Conservation (phyloP, 768 basidiomycete species). For the Pleurotus tuoliensis region DNA sequence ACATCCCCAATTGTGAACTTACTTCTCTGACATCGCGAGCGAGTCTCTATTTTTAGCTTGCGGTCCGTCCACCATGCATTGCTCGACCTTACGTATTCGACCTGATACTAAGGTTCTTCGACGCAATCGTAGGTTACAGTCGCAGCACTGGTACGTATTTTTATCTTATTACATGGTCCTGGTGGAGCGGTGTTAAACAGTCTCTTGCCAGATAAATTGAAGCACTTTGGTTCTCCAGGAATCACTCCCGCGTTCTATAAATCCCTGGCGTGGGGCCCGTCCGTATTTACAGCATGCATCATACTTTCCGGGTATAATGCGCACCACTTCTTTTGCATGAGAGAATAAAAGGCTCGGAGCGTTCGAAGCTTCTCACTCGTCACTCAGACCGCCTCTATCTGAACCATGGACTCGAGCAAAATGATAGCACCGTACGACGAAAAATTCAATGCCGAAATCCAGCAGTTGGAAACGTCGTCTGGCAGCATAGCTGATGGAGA, state of each 20-base stretch:
- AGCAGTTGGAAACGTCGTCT: conserved; percentile 13
- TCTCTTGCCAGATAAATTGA: not conserved
- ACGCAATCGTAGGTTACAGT: too few species aligned
- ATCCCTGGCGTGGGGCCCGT: not conserved
- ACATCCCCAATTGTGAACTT: too few species aligned
- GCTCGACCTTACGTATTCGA: too few species aligned
- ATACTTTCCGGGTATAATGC: not conserved
- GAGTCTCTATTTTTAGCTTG: too few species aligned
- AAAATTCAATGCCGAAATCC: conserved; percentile 15
- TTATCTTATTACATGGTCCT: too few species aligned
- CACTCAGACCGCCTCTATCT: not conserved
- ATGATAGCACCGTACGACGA: not conserved
- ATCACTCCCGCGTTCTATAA: not conserved
- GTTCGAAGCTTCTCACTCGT: not conserved
- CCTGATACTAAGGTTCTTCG: too few species aligned
- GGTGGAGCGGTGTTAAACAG: not conserved
- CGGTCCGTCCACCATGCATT: too few species aligned
- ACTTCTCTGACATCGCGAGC: too few species aligned
- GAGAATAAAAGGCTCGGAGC: conserved; percentile 4
- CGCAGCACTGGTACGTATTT: too few species aligned
- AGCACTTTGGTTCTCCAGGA: not conserved
- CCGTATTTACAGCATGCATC: not conserved
- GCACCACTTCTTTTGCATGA: not conserved
- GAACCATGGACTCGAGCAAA: not conserved
- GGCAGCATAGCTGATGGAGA: not conserved